Conservation (phyloP, 23 red algal species). For the Chondrus crispus region DNA sequence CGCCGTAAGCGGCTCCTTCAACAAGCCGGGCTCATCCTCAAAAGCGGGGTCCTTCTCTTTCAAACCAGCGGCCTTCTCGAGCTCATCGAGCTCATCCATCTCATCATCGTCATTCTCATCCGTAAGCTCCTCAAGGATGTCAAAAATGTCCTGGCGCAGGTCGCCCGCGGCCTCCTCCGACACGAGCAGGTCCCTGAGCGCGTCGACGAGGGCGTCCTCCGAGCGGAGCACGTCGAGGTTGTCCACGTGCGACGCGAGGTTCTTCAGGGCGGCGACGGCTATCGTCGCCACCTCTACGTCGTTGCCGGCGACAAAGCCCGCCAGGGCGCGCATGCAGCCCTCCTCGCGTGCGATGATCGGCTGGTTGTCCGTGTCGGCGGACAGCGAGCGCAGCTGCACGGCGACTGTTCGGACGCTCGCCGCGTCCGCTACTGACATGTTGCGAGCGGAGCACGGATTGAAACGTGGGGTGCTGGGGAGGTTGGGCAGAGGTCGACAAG, state of each 20-base stretch:
- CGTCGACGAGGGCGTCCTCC: conserved; percentile 30
- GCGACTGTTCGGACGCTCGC: conserved; percentile 82
- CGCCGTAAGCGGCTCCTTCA: conserved; percentile 21
- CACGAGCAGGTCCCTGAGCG: conserved; percentile 18
- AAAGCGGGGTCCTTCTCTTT: background rate
- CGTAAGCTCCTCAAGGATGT: conserved; percentile 53
- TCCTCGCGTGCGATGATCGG: conserved; percentile 88
- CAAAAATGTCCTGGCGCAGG: conserved; percentile 38
- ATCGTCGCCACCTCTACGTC: conserved; percentile 60
- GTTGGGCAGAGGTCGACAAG: background rate
- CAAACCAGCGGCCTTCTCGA: conserved; percentile 47
- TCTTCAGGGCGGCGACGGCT: conserved; percentile 66
- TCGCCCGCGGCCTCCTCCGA: conserved; percentile 7
- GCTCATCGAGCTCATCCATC: conserved; percentile 61
- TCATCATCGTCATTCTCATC: conserved; percentile 60
- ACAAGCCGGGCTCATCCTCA: conserved; percentile 35
- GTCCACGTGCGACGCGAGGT: conserved; percentile 69
- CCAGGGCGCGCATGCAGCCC: conserved; percentile 75
- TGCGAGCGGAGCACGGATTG: background rate
- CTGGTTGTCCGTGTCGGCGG: conserved; percentile 85
- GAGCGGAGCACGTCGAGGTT: conserved; percentile 68
- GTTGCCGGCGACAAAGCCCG: conserved; percentile 55
- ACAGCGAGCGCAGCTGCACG: conserved; percentile 81
- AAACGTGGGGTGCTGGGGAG: background rate
- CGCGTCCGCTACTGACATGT: conserved; percentile 62